Percentiles rank a stretch among this genome's conserved stretches.
These are phyloP conservation scores for Trichocladium uniseriatum DNA, from an alignment of 495 filamentous ascomycete genomes.

Conservation along the genomic window DNA sequence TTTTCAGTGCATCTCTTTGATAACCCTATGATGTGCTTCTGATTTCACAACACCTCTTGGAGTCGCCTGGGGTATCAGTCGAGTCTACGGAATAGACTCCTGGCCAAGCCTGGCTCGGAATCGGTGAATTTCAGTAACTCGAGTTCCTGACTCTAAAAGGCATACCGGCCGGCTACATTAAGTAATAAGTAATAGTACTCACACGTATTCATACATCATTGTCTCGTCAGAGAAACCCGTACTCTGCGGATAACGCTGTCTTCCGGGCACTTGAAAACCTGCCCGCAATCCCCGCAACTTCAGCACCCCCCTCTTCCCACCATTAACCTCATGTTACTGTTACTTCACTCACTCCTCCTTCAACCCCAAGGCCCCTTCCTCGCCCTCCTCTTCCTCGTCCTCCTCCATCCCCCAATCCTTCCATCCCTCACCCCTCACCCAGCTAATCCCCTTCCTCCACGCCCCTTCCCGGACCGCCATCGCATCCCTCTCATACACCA, in stretches of 20 bases:
- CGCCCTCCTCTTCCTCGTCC: conserved; percentile 22
- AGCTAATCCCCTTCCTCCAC: conserved; percentile 63
- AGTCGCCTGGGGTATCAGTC: no score
- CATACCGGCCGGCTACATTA: no score
- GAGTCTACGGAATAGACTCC: no score
- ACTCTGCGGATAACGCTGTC: no score
- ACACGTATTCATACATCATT: conserved; percentile 2
- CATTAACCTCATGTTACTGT: background rate
- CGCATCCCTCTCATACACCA: conserved; percentile 65
- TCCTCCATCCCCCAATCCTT: conserved; percentile 36
- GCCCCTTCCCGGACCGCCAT: conserved; percentile 55
- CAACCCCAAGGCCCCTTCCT: background rate
- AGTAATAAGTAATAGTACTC: background rate
- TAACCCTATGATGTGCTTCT: no score
- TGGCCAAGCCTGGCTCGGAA: no score
- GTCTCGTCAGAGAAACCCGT: background rate
- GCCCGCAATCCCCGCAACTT: no score
- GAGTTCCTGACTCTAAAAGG: no score
- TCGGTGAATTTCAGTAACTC: no score
- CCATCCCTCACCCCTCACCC: conserved; percentile 55
- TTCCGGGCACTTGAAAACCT: background rate
- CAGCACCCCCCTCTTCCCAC: background rate
- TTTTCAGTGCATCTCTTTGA: no score
- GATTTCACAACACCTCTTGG: no score
- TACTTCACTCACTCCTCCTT: conserved; percentile 8